Conservation (phyloP, 805 yeast species). For the Kodamaea fukazawae region DNA sequence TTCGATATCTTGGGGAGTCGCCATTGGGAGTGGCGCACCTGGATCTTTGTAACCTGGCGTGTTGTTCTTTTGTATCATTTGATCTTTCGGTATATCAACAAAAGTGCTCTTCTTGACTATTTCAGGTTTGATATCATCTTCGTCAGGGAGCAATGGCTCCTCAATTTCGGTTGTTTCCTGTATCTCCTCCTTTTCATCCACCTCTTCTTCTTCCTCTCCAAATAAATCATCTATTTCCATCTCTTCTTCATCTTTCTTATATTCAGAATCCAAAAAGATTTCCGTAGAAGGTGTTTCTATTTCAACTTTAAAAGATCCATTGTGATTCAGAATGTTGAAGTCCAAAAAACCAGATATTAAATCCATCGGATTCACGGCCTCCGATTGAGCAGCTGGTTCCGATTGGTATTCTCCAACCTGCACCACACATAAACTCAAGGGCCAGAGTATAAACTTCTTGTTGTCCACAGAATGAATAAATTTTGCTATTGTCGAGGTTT, state of each 20-base stretch:
- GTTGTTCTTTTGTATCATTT: conserved; percentile 41
- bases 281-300: neutral
- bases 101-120: conserved; percentile 8
- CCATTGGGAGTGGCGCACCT: conserved; percentile 72
- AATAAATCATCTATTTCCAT: conserved; percentile 30
- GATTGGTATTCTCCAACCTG: conserved; percentile 42
- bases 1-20: neutral
- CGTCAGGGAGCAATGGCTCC: conserved; percentile 10
- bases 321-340: conserved; percentile 25
- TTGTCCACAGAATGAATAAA: conserved; percentile 54
- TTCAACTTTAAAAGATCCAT: conserved; percentile 1
- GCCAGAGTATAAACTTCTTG: conserved; percentile 67
- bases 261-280: conserved; percentile 2
- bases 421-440: conserved; percentile 59
- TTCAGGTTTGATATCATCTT: conserved; percentile 11
- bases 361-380: conserved; percentile 26
- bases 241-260: conserved; percentile 16
- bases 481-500: conserved; percentile 59
- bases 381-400: conserved; percentile 8
- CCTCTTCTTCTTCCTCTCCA: conserved; percentile 21
- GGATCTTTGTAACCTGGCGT: conserved; percentile 70
- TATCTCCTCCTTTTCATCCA: conserved; percentile 9
- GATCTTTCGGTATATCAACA: conserved; percentile 56
- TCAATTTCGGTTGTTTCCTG: conserved; percentile 4
- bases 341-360: conserved; percentile 38